Percentiles rank a stretch among this genome's conserved stretches.
Conservation (phyloP, 2,329 filamentous ascomycete species). For the Juglanconis sp. region DNA sequence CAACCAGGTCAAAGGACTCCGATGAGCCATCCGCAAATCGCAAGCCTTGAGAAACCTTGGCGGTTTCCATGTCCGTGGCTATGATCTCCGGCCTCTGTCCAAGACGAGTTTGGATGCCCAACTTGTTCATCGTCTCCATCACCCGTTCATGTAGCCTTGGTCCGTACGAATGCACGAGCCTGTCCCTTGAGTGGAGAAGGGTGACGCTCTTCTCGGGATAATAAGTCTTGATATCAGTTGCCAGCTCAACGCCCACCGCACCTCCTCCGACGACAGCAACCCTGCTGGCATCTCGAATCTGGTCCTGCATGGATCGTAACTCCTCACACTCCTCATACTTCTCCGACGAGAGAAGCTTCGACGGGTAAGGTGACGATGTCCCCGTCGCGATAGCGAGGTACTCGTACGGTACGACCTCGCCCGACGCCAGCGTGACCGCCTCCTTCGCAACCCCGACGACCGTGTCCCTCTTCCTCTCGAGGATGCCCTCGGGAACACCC, state of each 20-base stretch:
- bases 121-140: slow-evolving; percentile 37
- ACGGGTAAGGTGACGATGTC: slow-evolving; percentile 43
- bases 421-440: slow-evolving; percentile 38
- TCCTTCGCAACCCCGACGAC: slow-evolving; percentile 36
- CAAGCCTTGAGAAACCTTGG: slow-evolving; percentile 49
- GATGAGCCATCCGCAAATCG: slow-evolving; percentile 14
- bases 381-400: slow-evolving; percentile 59
- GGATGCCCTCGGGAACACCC: slow-evolving; percentile 25
- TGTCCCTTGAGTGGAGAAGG: slow-evolving; percentile 54
- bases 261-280: slow-evolving; percentile 56
- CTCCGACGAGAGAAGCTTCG: slow-evolving; percentile 40
- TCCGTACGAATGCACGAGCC: slow-evolving; percentile 51
- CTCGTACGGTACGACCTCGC: slow-evolving; percentile 47
- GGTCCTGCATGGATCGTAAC: slow-evolving; percentile 43
- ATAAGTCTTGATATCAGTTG: slow-evolving; percentile 53
- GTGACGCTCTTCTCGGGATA: slow-evolving; percentile 56
- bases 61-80: slow-evolving; percentile 35
- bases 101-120: slow-evolving; percentile 37
- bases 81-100: slow-evolving; percentile 40
- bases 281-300: slow-evolving; percentile 38
- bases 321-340: slow-evolving; percentile 40
- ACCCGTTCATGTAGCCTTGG: slow-evolving; percentile 38
- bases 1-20: background rate
- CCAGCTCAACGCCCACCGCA: slow-evolving; percentile 60
- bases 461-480: slow-evolving; percentile 23